Evolutionary conservation across 768 basidiomycete species (phyloP).

Genomic region (Fomitopsis serialis): DNA sequence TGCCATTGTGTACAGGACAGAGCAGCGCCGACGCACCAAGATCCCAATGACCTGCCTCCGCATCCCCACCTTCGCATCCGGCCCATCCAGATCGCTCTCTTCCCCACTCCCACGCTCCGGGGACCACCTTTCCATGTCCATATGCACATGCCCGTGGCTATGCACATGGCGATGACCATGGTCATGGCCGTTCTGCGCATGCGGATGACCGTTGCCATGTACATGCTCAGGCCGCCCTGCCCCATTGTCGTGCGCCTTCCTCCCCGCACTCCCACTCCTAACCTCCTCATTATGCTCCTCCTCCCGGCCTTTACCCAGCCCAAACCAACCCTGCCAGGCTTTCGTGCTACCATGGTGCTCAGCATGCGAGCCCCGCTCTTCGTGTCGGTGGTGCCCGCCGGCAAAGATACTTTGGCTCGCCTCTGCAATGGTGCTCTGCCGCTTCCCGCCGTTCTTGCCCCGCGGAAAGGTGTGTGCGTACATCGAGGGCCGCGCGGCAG

Average conservation of each 20-base stretch:
- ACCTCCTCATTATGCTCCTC: neutral
- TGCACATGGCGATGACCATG: conserved; percentile 10
- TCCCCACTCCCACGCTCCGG: conserved; percentile 12
- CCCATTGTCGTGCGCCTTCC: neutral
- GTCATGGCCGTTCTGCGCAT: neutral
- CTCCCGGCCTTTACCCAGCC: neutral
- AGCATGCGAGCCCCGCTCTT: conserved; percentile 16
- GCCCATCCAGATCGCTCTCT: conserved; percentile 6
- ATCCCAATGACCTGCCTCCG: conserved; percentile 70
- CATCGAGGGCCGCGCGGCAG: neutral
- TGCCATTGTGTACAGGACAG: neutral
- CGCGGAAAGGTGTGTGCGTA: neutral
- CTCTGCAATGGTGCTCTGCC: neutral
- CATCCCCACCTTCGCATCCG: conserved; percentile 25
- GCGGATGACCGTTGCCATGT: neutral
- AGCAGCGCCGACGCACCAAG: conserved; percentile 40
- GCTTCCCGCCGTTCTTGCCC: neutral
- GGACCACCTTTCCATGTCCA: conserved; percentile 14
- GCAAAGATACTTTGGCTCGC: conserved; percentile 15
- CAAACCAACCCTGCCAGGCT: conserved; percentile 6
- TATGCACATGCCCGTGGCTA: conserved; percentile 16
- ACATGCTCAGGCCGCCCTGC: neutral
- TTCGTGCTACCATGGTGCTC: conserved; percentile 16
- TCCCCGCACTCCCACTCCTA: neutral
- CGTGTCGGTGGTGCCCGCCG: conserved; percentile 23